phyloP scores from a whole-genome alignment of 805 yeast species.

The Wickerhamiella shivajii region DNA sequence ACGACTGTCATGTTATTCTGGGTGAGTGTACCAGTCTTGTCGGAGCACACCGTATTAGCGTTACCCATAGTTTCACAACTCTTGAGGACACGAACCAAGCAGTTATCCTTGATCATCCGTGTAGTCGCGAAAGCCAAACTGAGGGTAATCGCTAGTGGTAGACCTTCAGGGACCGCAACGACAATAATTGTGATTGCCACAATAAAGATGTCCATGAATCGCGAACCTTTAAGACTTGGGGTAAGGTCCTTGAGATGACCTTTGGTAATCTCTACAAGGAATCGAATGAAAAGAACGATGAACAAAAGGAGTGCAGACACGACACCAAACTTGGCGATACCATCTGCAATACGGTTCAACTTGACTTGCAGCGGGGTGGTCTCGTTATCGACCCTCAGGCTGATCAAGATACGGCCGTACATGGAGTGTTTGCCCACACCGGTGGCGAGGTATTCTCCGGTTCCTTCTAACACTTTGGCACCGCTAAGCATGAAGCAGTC shows the following conservation, averaged over 20 bases:
- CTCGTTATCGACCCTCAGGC: slow-evolving; percentile 62
- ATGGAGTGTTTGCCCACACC: slow-evolving; percentile 84
- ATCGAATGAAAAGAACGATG: slow-evolving; percentile 62
- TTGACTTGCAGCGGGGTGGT: slow-evolving; percentile 81
- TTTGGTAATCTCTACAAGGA: slow-evolving; percentile 42
- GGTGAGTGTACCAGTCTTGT: slow-evolving; percentile 93
- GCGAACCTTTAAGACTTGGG: slow-evolving; percentile 67
- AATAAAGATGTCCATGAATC: slow-evolving; percentile 71
- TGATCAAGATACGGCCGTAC: slow-evolving; percentile 81
- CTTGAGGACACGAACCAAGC: slow-evolving; percentile 81
- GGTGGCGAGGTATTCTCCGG: slow-evolving; percentile 73
- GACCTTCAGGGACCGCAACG: slow-evolving; percentile 98
- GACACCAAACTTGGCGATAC: slow-evolving; percentile 88
- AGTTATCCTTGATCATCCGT: slow-evolving; percentile 93
- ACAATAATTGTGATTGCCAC: slow-evolving; percentile 87
- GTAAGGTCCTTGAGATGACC: slow-evolving; percentile 27
- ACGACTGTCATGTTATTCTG: slow-evolving; percentile 90
- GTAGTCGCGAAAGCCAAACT: slow-evolving; percentile 97
- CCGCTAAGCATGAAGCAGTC: slow-evolving; percentile 90
- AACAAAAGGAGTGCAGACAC: slow-evolving; percentile 74
- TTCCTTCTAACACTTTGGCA: slow-evolving; percentile 71
- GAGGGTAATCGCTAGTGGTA: slow-evolving; percentile 91
- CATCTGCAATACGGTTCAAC: slow-evolving; percentile 70
- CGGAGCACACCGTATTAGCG: slow-evolving; percentile 93
- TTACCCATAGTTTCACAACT: slow-evolving; percentile 99